phyloP scores from a whole-genome alignment of 495 filamentous ascomycete genomes.

The Hyaloscypha finlandica region DNA sequence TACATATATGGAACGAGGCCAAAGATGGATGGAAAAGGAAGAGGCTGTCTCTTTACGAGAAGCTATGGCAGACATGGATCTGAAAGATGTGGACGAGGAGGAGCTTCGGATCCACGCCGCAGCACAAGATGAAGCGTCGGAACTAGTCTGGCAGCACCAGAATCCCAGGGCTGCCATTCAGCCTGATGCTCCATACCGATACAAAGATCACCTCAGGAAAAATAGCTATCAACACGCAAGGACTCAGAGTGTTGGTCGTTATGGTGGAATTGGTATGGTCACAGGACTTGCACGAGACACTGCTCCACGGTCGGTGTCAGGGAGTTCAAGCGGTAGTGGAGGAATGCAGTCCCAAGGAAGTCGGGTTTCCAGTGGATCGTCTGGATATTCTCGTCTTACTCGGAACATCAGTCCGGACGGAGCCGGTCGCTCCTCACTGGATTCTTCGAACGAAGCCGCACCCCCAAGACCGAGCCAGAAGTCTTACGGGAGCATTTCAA shows the following conservation, averaged over 20 bases:
- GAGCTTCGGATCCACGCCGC: constrained; percentile 70
- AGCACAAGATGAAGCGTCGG: constrained; percentile 83
- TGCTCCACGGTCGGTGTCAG: constrained; percentile 48
- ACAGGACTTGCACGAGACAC: constrained; percentile 51
- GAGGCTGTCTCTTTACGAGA: constrained; percentile 75
- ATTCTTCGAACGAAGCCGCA: constrained; percentile 15
- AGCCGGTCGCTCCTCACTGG: constrained; percentile 11
- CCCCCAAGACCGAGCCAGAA: constrained; percentile 16
- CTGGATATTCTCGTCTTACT: constrained; percentile 18
- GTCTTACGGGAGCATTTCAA: constrained; percentile 29
- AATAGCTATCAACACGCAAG: constrained; percentile 63
- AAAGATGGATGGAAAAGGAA: constrained; percentile 84
- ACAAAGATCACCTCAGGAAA: constrained; percentile 60
- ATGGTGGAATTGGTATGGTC: constrained; percentile 46
- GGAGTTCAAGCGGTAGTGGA: constrained; percentile 49
- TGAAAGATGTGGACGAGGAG: constrained; percentile 52
- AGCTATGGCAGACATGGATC: constrained; percentile 78
- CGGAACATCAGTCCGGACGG: constrained; percentile 21
- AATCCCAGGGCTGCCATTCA: constrained; percentile 59
- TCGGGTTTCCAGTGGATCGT: constrained; percentile 31
- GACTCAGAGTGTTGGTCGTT: constrained; percentile 57
- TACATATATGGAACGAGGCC: constrained; percentile 76
- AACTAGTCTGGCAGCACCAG: constrained; percentile 83
- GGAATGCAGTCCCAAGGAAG: constrained; percentile 24
- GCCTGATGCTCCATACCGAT: constrained; percentile 51